Evolutionary conservation across 345 rosid species (phyloP).

Genomic region (Cardamine chenopodiifolia): DNA sequence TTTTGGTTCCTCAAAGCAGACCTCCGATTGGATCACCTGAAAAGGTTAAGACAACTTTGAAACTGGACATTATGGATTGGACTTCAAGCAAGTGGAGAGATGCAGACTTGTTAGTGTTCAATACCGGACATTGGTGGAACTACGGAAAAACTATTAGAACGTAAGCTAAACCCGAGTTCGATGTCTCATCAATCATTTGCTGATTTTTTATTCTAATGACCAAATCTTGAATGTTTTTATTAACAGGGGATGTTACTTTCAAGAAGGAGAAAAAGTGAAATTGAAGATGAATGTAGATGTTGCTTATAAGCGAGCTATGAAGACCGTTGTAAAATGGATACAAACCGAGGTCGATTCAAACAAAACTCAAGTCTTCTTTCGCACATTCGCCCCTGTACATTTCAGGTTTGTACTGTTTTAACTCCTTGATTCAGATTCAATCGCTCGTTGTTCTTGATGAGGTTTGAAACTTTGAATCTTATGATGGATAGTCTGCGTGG

Average conservation of each 20-base stretch:
- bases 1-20: constrained; percentile 63
- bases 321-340: constrained; percentile 63
- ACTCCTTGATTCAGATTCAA: not conserved
- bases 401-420: constrained; percentile 57
- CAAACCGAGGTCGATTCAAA: constrained; percentile 51
- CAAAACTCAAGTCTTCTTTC: constrained; percentile 71
- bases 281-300: constrained; percentile 62
- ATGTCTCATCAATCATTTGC: not conserved
- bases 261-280: constrained; percentile 61
- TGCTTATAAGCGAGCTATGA: constrained; percentile 57
- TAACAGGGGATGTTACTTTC: constrained; percentile 72
- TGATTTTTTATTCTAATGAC: not conserved
- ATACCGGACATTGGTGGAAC: constrained; percentile 98
- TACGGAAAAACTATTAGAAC: constrained; percentile 64
- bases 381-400: constrained; percentile 75
- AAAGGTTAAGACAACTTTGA: constrained; percentile 61
- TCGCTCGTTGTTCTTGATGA: not conserved
- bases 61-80: constrained; percentile 75
- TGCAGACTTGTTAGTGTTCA: constrained; percentile 75
- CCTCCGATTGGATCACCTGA: constrained; percentile 61
- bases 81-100: constrained; percentile 60
- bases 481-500: not conserved
- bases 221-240: constrained; percentile 14
- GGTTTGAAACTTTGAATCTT: not conserved
- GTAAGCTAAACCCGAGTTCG: constrained; percentile 44